These are phyloP conservation scores for Fragilariopsis cylindrus DNA, from an alignment of 108 stramenopile species.

Conservation along the genomic window DNA sequence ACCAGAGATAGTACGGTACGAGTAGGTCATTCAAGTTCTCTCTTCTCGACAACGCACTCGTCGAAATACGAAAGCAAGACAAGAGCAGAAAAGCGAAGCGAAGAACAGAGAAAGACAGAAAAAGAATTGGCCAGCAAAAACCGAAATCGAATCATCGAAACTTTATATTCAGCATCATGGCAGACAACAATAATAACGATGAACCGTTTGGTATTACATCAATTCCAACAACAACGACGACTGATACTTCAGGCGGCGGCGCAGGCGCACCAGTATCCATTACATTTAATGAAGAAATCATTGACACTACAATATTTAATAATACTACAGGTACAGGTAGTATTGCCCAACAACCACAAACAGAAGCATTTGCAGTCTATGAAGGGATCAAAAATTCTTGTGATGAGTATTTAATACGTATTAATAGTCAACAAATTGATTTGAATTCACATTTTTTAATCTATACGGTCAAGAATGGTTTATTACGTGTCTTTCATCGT, in stretches of 20 bases:
- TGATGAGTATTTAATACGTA: constrained; percentile 3
- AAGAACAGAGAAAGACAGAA: no score
- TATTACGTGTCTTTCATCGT: constrained; percentile 81
- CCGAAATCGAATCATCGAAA: not conserved
- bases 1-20: no score
- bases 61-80: no score
- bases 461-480: constrained; percentile 84
- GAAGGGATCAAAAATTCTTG: constrained; percentile 35
- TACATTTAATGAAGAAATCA: constrained; percentile 17
- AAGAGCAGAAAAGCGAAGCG: no score
- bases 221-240: constrained; percentile 17
- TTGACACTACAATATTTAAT: not conserved
- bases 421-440: constrained; percentile 51
- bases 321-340: no score
- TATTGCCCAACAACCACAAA: constrained; percentile 52
- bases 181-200: not conserved
- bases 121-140: not conserved
- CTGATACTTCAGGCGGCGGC: not conserved
- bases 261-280: constrained; percentile 20
- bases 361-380: constrained; percentile 48
- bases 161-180: not conserved
- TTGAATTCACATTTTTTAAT: constrained; percentile 75
- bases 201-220: constrained; percentile 41
- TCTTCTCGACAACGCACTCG: no score
- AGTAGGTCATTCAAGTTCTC: no score